Base-by-base conservation (phyloP, 2,329 filamentous ascomycete species). In the Mariannaea sp. region DNA sequence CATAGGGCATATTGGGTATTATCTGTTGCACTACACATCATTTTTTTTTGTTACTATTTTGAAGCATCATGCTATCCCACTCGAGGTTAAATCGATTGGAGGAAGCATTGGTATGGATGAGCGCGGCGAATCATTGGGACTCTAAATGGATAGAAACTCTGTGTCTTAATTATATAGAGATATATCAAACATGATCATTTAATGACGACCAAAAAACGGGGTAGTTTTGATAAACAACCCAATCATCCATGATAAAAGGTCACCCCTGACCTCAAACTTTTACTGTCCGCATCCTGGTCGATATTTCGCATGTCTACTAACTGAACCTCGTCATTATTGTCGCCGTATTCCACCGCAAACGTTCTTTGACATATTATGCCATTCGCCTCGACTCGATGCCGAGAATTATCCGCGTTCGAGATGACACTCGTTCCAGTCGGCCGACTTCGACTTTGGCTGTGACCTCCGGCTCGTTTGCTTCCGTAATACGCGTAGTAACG, bases 301-400 rank as follows among this genome's bases (percentile, higher is more conserved):
- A 67, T 24, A 10, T 70, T 65, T 7, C 56, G 60, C 61, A 71
- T 65, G 7, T 64, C 49, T 1, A 73, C 68, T n/a, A 73, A 47
- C 10, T 66, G 62, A 1, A 62, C 59, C 43, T 73, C 71, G 36
- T 73, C 70, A 3, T 51, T 61, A 1, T 70, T 52, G 7, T 52
- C 65, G 2, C 63, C 68, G 27, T 67, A 74, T 26, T 73, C 69
- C 1, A 75, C 71, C 1, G 64, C 57, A 20, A 72, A 75, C 2
- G 69, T 68, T 30, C 68, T 72, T 8, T 73, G 60, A 29, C 66
- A 70, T 1, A 61, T 63, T 29, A 74, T 75, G 0, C 68, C 64
- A 2, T 62, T 65, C 0, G 62, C 49, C 3, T 64, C 61, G 2
- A 57, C 38, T 2, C 51, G 50, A 1, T 58, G 49, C 6, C 57